phyloP scores from a whole-genome alignment of 306 rosid species.

The Begonia peltatifolia region DNA sequence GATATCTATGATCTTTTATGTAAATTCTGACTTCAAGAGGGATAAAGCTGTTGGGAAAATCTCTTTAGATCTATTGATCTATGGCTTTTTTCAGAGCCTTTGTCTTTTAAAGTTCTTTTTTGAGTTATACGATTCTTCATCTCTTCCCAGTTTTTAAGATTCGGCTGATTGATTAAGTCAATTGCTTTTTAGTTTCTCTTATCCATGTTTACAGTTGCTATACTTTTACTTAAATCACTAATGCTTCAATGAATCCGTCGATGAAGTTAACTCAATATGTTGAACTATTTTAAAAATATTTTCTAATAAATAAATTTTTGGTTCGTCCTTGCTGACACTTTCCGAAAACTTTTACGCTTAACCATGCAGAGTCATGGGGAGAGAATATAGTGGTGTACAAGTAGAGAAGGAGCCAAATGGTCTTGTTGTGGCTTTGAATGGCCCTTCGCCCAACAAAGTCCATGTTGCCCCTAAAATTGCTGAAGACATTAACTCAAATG shows the following conservation, averaged over 20 bases:
- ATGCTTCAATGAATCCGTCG: not conserved
- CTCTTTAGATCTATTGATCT: too few relatives aligned
- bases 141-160: too few relatives aligned
- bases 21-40: not conserved
- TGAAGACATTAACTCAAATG: conserved; percentile 44
- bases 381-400: conserved; percentile 54
- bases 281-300: not conserved
- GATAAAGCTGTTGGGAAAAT: not conserved
- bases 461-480: conserved; percentile 59
- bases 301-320: not conserved
- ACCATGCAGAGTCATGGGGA: conserved; percentile 71
- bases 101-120: too few relatives aligned
- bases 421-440: conserved; percentile 21
- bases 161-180: not conserved
- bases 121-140: too few relatives aligned
- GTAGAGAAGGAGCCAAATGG: conserved; percentile 39
- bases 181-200: not conserved
- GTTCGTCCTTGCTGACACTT: not conserved
- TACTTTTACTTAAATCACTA: not conserved
- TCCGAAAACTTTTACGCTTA: not conserved
- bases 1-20: not conserved
- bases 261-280: not conserved
- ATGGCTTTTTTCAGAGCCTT: too few relatives aligned
- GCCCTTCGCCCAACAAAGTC: conserved; percentile 28
- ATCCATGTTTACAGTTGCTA: not conserved